Evolutionary conservation across 78 protist genomes (phyloP), one percentile per base, ranked within the genome.

Genomic region (Cavenderia fasciculata): DNA sequence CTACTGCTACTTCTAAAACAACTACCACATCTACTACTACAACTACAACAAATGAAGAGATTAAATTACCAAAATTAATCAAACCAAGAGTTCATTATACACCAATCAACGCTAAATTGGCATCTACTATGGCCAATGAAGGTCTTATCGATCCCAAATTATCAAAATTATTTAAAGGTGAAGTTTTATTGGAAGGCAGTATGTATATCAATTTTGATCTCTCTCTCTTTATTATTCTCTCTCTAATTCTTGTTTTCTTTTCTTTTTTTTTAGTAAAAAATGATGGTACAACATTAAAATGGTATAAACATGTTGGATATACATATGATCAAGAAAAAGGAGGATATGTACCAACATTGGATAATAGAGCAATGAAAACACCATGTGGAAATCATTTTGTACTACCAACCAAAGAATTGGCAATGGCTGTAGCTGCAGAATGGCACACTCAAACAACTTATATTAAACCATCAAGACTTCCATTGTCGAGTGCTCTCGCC

Each of bases 211-310:
- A 18, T n/a, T n/a, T n/a, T n/a, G n/a, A n/a, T n/a, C n/a, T n/a
- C n/a, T n/a, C n/a, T n/a, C n/a, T n/a, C n/a, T n/a, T n/a, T n/a
- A n/a, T n/a, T n/a, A n/a, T n/a, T n/a, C n/a, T n/a, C n/a, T n/a
- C n/a, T n/a, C n/a, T n/a, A n/a, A n/a, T n/a, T n/a, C n/a, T n/a
- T n/a, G n/a, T n/a, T n/a, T n/a, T n/a, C n/a, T n/a, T n/a, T n/a
- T n/a, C n/a, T n/a, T n/a, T n/a, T n/a, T n/a, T n/a, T n/a, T n/a
- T 18, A 63, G 59, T 82, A 10, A 82, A 43, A 54, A 47, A 36
- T 43, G 90, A 82, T 68, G 90, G 90, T 69, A 52, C 90, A 16
- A 68, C 90, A 82, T 56, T 82, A 43, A 49, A 78, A 52, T 82
- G 90, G 90, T 82, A 68, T 68, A 82, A 82, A 56, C 47, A 38